A percentile compares a stretch with the other conserved stretches of the same genome.
Conservation (phyloP, 208 protist species). For the Crithidia sp. region DNA sequence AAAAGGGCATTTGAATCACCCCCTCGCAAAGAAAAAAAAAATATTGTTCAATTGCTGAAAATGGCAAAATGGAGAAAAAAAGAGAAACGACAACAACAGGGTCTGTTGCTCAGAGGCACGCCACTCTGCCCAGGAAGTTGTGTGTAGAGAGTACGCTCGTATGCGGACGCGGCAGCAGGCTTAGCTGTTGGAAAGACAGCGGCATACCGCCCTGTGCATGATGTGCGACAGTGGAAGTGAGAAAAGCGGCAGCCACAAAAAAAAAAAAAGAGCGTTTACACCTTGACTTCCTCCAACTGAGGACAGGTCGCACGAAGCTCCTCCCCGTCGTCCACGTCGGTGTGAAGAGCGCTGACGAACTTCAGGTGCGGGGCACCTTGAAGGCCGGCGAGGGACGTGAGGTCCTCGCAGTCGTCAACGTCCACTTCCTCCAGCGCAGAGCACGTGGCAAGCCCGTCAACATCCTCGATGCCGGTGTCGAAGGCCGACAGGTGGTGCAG, state of each 20-base stretch:
- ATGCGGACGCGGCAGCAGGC: too few relatives aligned
- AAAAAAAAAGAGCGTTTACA: constrained; percentile 4
- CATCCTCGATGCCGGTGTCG: constrained; percentile 7
- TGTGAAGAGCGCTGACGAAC: neutral
- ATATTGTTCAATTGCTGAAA: neutral
- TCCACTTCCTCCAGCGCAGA: constrained; percentile 13
- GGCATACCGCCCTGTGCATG: too few relatives aligned
- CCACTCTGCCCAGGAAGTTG: too few relatives aligned
- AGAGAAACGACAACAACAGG: neutral
- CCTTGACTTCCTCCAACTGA: neutral
- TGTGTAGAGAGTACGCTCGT: too few relatives aligned
- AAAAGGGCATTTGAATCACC: neutral
- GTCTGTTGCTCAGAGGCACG: neutral
- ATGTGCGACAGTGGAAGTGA: too few relatives aligned
- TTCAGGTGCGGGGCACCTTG: constrained; percentile 2
- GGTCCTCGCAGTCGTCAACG: constrained; percentile 2
- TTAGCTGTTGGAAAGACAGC: too few relatives aligned
- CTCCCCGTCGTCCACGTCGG: constrained; percentile 11
- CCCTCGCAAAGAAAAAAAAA: neutral
- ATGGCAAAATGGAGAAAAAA: neutral
- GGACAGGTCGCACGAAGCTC: constrained; percentile 1
- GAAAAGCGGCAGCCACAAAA: neutral
- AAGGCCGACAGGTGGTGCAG: neutral
- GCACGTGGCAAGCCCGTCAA: constrained; percentile 3
- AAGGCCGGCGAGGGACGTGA: neutral